These are phyloP conservation scores for Strobilomyces echinocephalus DNA, from an alignment of 768 basidiomycete genomes.

Conservation along the genomic window DNA sequence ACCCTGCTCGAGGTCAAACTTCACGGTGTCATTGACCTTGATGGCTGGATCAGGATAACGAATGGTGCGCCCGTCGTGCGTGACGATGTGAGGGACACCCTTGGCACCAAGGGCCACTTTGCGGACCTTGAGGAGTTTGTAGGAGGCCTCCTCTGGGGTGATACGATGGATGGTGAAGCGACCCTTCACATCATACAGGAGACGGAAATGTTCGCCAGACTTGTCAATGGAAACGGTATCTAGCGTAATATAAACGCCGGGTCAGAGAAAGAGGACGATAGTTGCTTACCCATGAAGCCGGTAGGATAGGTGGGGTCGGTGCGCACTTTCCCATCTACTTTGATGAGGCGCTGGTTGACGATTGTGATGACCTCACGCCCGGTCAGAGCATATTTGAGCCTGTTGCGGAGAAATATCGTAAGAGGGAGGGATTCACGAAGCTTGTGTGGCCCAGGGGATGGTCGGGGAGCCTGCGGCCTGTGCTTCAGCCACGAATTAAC, in stretches of 20 bases:
- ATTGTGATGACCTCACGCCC: slow-evolving; percentile 95
- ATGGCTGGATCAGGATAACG: slow-evolving; percentile 97
- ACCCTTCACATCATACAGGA: slow-evolving; percentile 98
- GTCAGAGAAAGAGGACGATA: background rate
- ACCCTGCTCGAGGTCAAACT: slow-evolving; percentile 91
- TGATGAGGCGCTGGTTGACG: slow-evolving; percentile 93
- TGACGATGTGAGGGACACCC: slow-evolving; percentile 95
- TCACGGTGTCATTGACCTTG: slow-evolving; percentile 95
- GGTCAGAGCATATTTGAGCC: slow-evolving; percentile 97
- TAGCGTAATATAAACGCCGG: slow-evolving; percentile 26
- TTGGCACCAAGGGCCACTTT: slow-evolving; percentile 87
- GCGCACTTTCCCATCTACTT: slow-evolving; percentile 98
- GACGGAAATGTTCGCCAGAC: slow-evolving; percentile 98
- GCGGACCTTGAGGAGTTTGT: slow-evolving; percentile 95
- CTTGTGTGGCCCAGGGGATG: slow-evolving; percentile 98
- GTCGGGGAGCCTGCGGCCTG: slow-evolving; percentile 77
- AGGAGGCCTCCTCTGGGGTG: slow-evolving; percentile 92
- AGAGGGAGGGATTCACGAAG: slow-evolving; percentile 97
- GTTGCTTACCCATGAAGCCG: slow-evolving; percentile 88
- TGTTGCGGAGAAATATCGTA: slow-evolving; percentile 95
- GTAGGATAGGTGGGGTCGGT: slow-evolving; percentile 96
- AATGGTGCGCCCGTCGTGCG: slow-evolving; percentile 99
- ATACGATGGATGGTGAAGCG: slow-evolving; percentile 99
- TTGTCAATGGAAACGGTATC: slow-evolving; percentile 98
- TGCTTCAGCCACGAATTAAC: slow-evolving; percentile 5